A percentile compares a stretch with the other conserved stretches of the same genome.
These are phyloP conservation scores for Phalaenopsis equestris DNA, from an alignment of 106 monocot species.

Conservation along the genomic window DNA sequence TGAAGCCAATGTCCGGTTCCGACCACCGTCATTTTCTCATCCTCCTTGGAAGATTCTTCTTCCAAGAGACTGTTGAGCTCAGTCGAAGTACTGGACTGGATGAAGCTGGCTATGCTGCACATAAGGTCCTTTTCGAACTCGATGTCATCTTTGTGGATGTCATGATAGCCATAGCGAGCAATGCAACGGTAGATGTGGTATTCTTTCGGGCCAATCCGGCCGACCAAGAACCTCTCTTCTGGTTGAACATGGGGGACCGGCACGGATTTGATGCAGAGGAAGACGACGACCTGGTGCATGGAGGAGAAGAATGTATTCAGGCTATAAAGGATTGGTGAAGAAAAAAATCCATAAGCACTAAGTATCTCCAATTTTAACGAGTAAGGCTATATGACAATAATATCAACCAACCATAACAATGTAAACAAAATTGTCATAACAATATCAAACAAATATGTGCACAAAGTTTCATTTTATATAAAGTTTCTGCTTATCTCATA, in stretches of 20 bases:
- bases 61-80: constrained; percentile 17
- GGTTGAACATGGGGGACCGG: constrained; percentile 69
- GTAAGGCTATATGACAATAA: too few species aligned
- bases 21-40: constrained; percentile 66
- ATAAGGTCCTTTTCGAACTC: constrained; percentile 92
- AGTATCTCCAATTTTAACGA: too few species aligned
- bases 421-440: too few species aligned
- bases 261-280: constrained; percentile 86
- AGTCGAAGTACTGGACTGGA: constrained; percentile 32
- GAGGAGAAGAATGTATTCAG: background rate
- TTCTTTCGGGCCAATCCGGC: constrained; percentile 78
- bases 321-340: background rate
- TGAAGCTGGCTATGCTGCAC: constrained; percentile 90
- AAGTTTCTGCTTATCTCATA: background rate
- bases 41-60: constrained; percentile 37
- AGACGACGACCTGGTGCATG: constrained; percentile 66
- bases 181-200: constrained; percentile 80
- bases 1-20: constrained; percentile 28
- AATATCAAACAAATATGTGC: too few species aligned
- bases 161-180: constrained; percentile 89
- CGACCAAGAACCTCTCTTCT: constrained; percentile 77
- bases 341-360: background rate
- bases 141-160: constrained; percentile 78
- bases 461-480: too few species aligned
- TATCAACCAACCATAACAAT: background rate